Evolutionary conservation across 2,329 filamentous ascomycete genomes (phyloP).

Genomic region (Alternaria sp.): DNA sequence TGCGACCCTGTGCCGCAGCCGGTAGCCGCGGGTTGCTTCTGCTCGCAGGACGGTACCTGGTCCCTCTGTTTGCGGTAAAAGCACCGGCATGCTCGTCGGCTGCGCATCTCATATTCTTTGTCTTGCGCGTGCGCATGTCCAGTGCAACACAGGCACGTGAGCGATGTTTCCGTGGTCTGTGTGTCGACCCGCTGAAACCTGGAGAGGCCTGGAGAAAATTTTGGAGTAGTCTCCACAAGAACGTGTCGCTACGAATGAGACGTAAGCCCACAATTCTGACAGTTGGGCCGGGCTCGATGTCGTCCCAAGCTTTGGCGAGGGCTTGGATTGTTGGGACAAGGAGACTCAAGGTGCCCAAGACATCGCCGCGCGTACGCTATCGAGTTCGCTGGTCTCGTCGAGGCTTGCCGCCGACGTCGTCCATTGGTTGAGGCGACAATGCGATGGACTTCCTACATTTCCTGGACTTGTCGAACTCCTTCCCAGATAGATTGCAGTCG

Average conservation of each 20-base stretch:
- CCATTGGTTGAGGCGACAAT: background rate
- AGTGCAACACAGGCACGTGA: conserved; percentile 1
- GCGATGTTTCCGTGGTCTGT: background rate
- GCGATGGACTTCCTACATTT: background rate
- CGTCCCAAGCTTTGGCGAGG: conserved; percentile 6
- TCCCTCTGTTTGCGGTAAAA: background rate
- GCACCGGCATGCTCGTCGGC: background rate
- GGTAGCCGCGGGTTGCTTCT: background rate
- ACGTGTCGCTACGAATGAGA: background rate
- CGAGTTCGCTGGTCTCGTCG: background rate
- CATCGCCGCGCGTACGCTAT: conserved; percentile 11
- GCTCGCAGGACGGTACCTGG: background rate
- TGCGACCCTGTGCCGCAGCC: background rate
- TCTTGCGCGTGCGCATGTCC: background rate
- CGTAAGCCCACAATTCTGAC: background rate
- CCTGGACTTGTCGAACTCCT: background rate
- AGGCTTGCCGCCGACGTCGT: background rate
- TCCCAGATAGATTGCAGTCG: background rate
- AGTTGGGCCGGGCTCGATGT: conserved; percentile 1
- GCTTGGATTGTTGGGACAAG: conserved; percentile 13
- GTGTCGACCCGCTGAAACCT: background rate
- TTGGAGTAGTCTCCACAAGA: conserved; percentile 9
- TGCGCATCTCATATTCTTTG: background rate
- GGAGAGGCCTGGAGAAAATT: conserved; percentile 9
- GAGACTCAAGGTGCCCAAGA: conserved; percentile 9